A percentile compares a stretch with the other conserved stretches of the same genome.
Conservation (phyloP, 768 basidiomycete genomes). For the Hygrocybe coccinea region DNA sequence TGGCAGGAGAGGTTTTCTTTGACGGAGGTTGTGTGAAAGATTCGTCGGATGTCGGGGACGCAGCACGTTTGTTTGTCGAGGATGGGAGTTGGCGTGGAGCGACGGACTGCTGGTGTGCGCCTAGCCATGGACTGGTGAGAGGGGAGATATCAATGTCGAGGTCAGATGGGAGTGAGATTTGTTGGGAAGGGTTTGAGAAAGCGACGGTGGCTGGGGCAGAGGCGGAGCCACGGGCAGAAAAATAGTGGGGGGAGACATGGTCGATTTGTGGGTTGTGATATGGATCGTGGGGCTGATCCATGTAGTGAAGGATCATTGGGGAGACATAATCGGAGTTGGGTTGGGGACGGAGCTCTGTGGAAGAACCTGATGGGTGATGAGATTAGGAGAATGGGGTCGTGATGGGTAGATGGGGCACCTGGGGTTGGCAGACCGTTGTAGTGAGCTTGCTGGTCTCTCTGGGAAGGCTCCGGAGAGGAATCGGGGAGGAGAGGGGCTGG, state of each 20-base stretch:
- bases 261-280: conserved; percentile 14
- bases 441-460: conserved; percentile 21
- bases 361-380: conserved; percentile 42
- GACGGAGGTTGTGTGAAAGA: conserved; percentile 36
- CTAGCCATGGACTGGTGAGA: conserved; percentile 77
- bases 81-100: conserved; percentile 10
- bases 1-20: conserved; percentile 53
- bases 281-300: conserved; percentile 22
- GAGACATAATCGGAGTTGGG: conserved; percentile 56
- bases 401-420: conserved; percentile 37
- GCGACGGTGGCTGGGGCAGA: conserved; percentile 75
- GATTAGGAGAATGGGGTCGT: conserved; percentile 4
- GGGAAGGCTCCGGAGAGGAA: conserved; percentile 25
- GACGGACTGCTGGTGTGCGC: conserved; percentile 42
- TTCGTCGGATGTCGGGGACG: conserved; percentile 57
- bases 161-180: conserved; percentile 45
- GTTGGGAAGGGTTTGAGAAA: conserved; percentile 45
- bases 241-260: conserved; percentile 21
- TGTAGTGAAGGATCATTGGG: conserved; percentile 50
- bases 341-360: conserved; percentile 61
- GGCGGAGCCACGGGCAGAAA: conserved; percentile 39
- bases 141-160: conserved; percentile 74
- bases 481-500: conserved; percentile 33
- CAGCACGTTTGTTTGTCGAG: conserved; percentile 45
- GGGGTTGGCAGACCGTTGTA: conserved; percentile 64